Base-by-base conservation (phyloP, 2,329 filamentous ascomycete genomes). In the Dothiorella sarmentorum region DNA sequence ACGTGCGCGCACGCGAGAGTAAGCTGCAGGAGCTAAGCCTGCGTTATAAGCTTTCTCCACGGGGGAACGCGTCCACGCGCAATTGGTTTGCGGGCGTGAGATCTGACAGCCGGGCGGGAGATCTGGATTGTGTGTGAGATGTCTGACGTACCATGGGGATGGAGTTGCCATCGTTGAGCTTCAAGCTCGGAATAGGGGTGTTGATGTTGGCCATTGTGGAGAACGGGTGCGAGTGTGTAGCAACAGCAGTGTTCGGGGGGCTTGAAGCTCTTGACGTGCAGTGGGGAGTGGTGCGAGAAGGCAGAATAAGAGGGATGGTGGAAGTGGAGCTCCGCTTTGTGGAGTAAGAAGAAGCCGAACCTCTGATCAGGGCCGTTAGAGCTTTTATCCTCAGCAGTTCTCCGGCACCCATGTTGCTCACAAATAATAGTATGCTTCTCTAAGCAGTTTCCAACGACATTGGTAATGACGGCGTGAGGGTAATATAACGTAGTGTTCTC, bases 151-250 rank as follows among this genome's bases (percentile, higher is more conserved):
- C 85, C 78, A 88, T 80, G 10, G 89, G 89, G 56, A 92, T 89
- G 60, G 84, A 81, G 61, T 84, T 83, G 61, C 87, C 88, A 75
- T 92, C 87, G 64, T 89, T 90, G 59, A 92, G 78, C 75, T 87
- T 89, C 57, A 91, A 71, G 57, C 72, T 76, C 1, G 85, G 85
- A 37, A 82, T 87, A 1, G 74, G 75, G 4, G 72, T 69, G 60
- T 75, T 61, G 26, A 77, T 71, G 18, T 75, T 70, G n/a, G 75
- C 73, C 75, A 77, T 77, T 27, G 44, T 51, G 37, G 49, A 53
- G 26, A 22, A 35, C 13, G 44, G 10, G 17, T 37, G 24, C 4
- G 26, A 13, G 27, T n/a, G 45, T 33, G n/a, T 15, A 29, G 33
- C n/a, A 9, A 24, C 17, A n/a, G 20, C 22, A 40, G 33, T 11